Evolutionary conservation across 192 early-diverging fungal species (phyloP), one percentile per base, ranked within the genome.

Genomic region (Entomortierella lignicola): DNA sequence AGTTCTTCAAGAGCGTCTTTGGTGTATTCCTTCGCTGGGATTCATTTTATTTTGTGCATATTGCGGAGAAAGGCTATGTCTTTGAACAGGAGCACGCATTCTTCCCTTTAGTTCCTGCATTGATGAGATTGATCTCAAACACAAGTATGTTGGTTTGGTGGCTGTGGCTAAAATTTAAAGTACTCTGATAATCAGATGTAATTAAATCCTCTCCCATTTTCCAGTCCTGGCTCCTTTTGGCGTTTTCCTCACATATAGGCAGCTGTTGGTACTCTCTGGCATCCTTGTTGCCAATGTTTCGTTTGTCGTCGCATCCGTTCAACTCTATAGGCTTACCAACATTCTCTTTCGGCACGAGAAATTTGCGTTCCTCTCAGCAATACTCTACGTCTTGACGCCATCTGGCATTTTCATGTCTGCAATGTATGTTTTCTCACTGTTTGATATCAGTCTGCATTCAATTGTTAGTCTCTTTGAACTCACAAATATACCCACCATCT

Each of bases 81-180:
- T 94, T 90, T 77, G 97, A 98, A 70, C 94, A 98, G 70, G 92
- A 91, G 62, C 85, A 91, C 81, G 97, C 97, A 0, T 98, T 98
- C 69, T 93, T 96, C 65, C 95, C 97, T 13, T 82, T 93, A 30
- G 66, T 94, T 34, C 94, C 95, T 11, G 52, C 88, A 17, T 55
- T 93, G 47, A 88, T 91, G 72, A 73, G 90, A 52, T 21, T 79
- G n/a, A 51, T 91, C 20, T 72, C 87, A 11, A 63, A 80, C 53
- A 88, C 86, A 17, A 58, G 85, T 81, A 84, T 56, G 15, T 43
- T 44, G 1, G 52, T 54, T 54, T 27, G 25, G 25, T 8, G 25
- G 25, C 25, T 17, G 25, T 17, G 21, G 15, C 10, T 54, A n/a
- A n/a, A n/a, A n/a, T n/a, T n/a, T n/a, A n/a, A n/a, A n/a, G n/a